Percentiles rank a stretch among this genome's conserved stretches.
Conservation (phyloP, 148 eudicot genomes). For the Drosera capensis region DNA sequence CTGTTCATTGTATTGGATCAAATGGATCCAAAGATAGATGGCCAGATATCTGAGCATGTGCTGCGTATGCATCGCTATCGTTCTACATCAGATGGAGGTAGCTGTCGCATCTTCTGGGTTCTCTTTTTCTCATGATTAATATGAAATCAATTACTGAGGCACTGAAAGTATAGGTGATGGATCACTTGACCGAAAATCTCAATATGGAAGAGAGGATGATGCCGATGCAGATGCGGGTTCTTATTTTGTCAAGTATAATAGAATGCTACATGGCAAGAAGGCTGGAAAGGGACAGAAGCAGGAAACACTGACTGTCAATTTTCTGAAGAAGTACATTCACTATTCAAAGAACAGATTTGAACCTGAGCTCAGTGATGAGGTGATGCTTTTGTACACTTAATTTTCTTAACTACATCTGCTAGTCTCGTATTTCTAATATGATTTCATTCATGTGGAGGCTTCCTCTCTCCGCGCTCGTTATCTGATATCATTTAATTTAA, state of each 20-base stretch:
- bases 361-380: conserved; percentile 98
- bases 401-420: background rate
- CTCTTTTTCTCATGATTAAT: background rate
- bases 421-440: background rate
- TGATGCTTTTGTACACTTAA: conserved; percentile 9
- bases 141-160: conserved; percentile 6
- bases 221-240: conserved; percentile 47
- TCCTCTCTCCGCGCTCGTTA: background rate
- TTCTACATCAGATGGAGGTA: conserved; percentile 82
- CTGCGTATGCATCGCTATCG: conserved; percentile 91
- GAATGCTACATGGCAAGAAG: conserved; percentile 85
- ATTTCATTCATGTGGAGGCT: background rate
- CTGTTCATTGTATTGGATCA: conserved; percentile 95
- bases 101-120: background rate
- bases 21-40: conserved; percentile 97
- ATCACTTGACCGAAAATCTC: conserved; percentile 42
- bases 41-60: conserved; percentile 87
- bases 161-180: conserved; percentile 34
- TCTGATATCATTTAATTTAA: background rate
- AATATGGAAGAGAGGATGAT: conserved; percentile 62
- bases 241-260: conserved; percentile 71
- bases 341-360: conserved; percentile 89
- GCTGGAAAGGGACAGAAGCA: conserved; percentile 40
- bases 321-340: conserved; percentile 91
- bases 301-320: conserved; percentile 74